phyloP scores from a whole-genome alignment of 345 rosid genomes.

The Geranium rotundifolium region DNA sequence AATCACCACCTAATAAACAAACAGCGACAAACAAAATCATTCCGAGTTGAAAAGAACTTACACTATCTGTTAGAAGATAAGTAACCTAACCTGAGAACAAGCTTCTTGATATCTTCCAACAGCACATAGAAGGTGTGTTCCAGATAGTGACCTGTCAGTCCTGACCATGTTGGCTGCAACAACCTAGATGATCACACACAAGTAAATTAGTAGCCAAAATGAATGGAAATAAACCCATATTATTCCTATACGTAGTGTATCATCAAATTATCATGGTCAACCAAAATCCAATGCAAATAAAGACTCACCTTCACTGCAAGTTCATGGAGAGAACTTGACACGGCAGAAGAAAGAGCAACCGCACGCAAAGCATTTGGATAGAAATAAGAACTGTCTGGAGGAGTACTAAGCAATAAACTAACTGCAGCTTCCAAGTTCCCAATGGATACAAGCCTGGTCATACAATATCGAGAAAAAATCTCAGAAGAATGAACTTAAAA shows the following conservation, averaged over 20 bases:
- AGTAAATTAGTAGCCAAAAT: constrained; percentile 6
- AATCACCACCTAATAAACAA: too few relatives aligned
- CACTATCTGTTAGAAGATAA: too few relatives aligned
- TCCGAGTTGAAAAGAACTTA: too few relatives aligned
- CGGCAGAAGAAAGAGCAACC: constrained; percentile 93
- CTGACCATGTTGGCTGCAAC: constrained; percentile 97
- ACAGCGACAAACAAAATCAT: too few relatives aligned
- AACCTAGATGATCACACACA: constrained; percentile 37
- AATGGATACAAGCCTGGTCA: constrained; percentile 70
- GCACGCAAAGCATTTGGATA: constrained; percentile 93
- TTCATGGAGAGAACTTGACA: constrained; percentile 88
- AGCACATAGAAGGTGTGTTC: constrained; percentile 91
- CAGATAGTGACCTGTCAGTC: constrained; percentile 78
- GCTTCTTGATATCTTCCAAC: constrained; percentile 98
- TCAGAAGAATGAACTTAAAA: constrained; percentile 4
- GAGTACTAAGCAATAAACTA: constrained; percentile 77
- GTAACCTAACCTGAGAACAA: constrained; percentile 71
- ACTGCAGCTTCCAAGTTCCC: constrained; percentile 98
- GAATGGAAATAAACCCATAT: neutral
- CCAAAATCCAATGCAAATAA: neutral
- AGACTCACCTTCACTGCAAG: constrained; percentile 81
- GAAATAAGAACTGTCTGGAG: constrained; percentile 87
- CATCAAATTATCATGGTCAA: neutral
- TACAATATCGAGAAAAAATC: constrained; percentile 3
- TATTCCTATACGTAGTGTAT: constrained; percentile 2